These are phyloP conservation scores for Eruca vesicaria DNA, from an alignment of 441 rosid genomes.

Conservation along the genomic window DNA sequence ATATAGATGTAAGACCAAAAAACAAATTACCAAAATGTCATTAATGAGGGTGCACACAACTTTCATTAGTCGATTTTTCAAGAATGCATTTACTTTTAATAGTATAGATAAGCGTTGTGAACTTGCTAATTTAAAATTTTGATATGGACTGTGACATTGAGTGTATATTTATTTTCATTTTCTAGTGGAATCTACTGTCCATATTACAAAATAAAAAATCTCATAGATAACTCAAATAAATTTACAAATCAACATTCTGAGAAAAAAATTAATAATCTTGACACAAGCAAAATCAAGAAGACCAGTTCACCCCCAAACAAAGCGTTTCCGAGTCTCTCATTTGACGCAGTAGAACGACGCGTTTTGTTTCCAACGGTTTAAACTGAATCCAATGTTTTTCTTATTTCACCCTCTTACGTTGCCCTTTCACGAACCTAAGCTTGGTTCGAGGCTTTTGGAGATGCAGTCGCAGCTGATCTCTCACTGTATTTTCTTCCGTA, in stretches of 20 bases:
- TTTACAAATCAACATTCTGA: conserved; percentile 10
- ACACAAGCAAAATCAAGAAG: conserved; percentile 9
- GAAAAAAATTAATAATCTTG: not conserved
- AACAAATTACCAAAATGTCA: too few relatives aligned
- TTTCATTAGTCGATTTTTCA: too few relatives aligned
- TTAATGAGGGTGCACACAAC: too few relatives aligned
- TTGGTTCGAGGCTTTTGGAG: conserved; percentile 42
- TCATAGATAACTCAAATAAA: not conserved
- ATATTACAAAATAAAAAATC: conserved; percentile 16
- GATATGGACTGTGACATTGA: not conserved
- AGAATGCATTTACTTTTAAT: too few relatives aligned
- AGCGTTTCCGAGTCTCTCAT: not conserved
- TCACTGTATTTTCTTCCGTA: conserved; percentile 58
- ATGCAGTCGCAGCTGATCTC: conserved; percentile 61
- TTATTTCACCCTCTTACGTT: conserved; percentile 20
- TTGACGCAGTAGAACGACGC: not conserved
- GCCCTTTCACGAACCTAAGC: conserved; percentile 38
- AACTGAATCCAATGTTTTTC: not conserved
- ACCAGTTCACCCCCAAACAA: not conserved
- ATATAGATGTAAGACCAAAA: too few relatives aligned
- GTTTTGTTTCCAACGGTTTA: not conserved
- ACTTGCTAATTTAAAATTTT: not conserved
- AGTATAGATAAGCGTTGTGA: not conserved
- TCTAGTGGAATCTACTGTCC: not conserved
- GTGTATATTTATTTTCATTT: not conserved